Base-by-base conservation (phyloP, 495 filamentous ascomycete genomes). In the Xylaria cubensis region DNA sequence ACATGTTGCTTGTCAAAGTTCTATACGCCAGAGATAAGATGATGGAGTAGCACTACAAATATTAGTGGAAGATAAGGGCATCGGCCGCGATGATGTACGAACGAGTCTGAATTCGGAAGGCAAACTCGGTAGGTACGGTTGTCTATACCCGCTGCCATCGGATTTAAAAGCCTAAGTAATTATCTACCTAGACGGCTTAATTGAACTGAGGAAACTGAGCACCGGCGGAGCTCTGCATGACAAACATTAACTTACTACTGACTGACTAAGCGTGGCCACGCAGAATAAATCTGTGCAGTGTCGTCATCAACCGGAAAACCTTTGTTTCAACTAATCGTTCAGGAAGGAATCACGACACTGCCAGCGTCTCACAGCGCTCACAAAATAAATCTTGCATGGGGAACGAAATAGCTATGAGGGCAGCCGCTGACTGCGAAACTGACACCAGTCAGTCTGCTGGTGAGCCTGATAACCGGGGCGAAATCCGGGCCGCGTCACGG, bases 261-360 rank as follows among this genome's bases (percentile, higher is more conserved):
- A 13, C 41, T 59, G 26, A 36, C 21, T 61, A 46, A 69, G 67
- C 44, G n/a, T n/a, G n/a, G 42, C 26, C 26, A 39, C 51, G 68
- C 61, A 56, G 13, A 7, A 56, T 4, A 46, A 19, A 24, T n/a
- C 46, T 53, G 46, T 29, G n/a, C 21, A 42, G 26, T 21, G 24
- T 41, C 24, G 19, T 61, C 69, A 56, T 4, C 34, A 24, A 64
- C 46, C 34, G 26, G 59, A 36, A 29, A 32, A 64, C 46, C 48
- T 24, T 59, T 56, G 44, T 64, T 55, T 3, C 24, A 42, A 32
- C 32, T 24, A 19, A 70, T 24, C 5, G 12, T 36, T 39, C 17
- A 15, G 34, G 13, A 17, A 61, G 15, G 12, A 29, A 26, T 51
- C 29, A 34, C 36, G n/a, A 36, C 12, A 8, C 26, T 64, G 17